Conservation (phyloP, 202 grass and related monocot genomes). For the Hordeum pubiflorum region DNA sequence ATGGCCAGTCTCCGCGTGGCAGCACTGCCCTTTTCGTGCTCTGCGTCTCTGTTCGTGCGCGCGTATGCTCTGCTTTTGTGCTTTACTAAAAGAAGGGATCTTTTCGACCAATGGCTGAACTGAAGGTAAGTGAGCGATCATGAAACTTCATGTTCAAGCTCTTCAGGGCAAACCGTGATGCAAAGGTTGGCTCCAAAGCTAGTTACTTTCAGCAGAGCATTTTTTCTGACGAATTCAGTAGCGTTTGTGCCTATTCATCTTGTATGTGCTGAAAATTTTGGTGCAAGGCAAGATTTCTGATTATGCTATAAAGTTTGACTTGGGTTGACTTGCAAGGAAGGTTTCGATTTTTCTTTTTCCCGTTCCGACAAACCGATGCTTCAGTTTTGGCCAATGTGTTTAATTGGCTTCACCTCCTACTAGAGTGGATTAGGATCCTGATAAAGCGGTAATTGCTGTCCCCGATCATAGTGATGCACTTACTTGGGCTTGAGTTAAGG, state of each 20-base stretch:
- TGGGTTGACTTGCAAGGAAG: conserved; percentile 37
- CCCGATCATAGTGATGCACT: background rate
- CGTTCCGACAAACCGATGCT: background rate
- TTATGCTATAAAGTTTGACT: conserved; percentile 22
- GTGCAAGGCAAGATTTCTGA: conserved; percentile 18
- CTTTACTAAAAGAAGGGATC: background rate
- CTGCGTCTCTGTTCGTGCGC: background rate
- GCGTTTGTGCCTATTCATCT: background rate
- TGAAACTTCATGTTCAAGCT: background rate
- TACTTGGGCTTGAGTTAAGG: background rate
- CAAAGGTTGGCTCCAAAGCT: background rate
- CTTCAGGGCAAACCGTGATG: background rate
- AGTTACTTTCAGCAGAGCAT: background rate
- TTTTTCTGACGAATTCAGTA: conserved; percentile 9
- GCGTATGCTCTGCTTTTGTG: background rate
- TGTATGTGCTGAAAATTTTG: conserved; percentile 11
- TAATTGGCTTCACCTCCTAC: background rate
- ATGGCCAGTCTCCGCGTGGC: background rate
- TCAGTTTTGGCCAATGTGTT: background rate
- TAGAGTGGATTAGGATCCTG: background rate
- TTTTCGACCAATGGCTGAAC: no score
- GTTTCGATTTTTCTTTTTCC: background rate
- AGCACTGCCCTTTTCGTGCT: background rate
- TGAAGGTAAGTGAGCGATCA: background rate
- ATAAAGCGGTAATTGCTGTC: background rate